Evolutionary conservation across 305 asterid genomes (phyloP).

Genomic region (Fraxinus floribunda): DNA sequence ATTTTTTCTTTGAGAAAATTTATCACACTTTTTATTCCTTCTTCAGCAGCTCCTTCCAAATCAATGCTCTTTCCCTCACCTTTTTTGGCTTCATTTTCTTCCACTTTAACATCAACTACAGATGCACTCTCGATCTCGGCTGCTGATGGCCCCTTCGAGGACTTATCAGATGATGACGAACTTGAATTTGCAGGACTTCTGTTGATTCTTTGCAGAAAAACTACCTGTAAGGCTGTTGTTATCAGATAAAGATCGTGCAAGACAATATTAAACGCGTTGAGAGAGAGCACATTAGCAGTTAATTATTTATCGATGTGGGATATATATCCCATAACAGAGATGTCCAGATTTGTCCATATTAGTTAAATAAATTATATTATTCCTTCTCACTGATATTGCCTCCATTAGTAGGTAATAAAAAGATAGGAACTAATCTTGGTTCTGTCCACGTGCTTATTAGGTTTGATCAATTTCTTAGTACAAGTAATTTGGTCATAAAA

Average conservation of each 20-base stretch:
- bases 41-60: constrained; percentile 85
- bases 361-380: not conserved
- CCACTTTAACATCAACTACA: constrained; percentile 64
- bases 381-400: too few relatives aligned
- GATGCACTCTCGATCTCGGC: constrained; percentile 55
- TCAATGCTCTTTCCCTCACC: constrained; percentile 61
- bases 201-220: constrained; percentile 62
- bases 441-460: not conserved
- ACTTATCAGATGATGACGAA: constrained; percentile 47
- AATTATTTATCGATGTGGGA: too few relatives aligned
- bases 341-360: not conserved
- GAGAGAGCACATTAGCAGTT: not conserved
- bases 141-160: constrained; percentile 52
- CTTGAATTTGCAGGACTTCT: constrained; percentile 44
- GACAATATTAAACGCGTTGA: not conserved
- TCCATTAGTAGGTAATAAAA: not conserved
- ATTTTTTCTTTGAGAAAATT: constrained; percentile 87
- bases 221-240: constrained; percentile 57
- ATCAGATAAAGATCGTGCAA: constrained; percentile 14
- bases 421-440: not conserved
- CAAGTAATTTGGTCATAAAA: not conserved
- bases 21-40: constrained; percentile 77
- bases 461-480: not conserved
- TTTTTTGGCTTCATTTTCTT: constrained; percentile 62
- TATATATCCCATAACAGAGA: not conserved